Evolutionary conservation across 2,329 filamentous ascomycete species (phyloP), one percentile per base, ranked within the genome.

Genomic region (Apiospora hydei): DNA sequence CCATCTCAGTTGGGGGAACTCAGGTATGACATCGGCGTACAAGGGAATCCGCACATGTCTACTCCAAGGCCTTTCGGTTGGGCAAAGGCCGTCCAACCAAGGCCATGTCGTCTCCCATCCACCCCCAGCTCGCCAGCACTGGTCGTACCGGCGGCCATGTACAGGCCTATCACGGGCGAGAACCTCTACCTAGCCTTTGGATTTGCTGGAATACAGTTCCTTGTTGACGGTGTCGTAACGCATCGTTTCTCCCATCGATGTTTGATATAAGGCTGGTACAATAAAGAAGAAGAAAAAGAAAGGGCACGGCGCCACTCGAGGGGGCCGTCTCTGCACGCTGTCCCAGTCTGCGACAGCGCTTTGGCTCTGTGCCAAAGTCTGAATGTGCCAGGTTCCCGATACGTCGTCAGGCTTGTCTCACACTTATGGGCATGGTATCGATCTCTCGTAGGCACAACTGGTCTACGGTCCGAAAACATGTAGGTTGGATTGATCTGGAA

Each of bases 321-420:
- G 10, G 57, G 46, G 8, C 34, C 8, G 26, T 41, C 21, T 41
- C 5, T 64, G n/a, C 57, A 64, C 21, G 53, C 53, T 38, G 30
- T 61, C 53, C 53, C 30, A n/a, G 34, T 41, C n/a, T 64, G 57
- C 57, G 57, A 64, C 57, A 64, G 4, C 57, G 57, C 34, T 64
- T 64, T 64, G 34, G 57, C 18, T 38, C 24, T 64, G 57, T 64
- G 57, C 57, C 57, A 64, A 38, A 41, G 30, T 38, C 2, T 64
- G 57, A 41, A 64, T 41, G 34, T 64, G 57, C 30, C 11, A 64
- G 8, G 18, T 41, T 64, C 16, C 57, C 57, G 57, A 61, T 61
- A 61, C 53, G 18, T 61, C 53, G 30, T 38, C 30, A 38, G 30
- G 30, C 30, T n/a, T 61, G 53, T 61, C 53, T 61, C 30, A 61